Evolutionary conservation across 768 basidiomycete species (phyloP).

Genomic region (Strobilomyces echinocephalus): DNA sequence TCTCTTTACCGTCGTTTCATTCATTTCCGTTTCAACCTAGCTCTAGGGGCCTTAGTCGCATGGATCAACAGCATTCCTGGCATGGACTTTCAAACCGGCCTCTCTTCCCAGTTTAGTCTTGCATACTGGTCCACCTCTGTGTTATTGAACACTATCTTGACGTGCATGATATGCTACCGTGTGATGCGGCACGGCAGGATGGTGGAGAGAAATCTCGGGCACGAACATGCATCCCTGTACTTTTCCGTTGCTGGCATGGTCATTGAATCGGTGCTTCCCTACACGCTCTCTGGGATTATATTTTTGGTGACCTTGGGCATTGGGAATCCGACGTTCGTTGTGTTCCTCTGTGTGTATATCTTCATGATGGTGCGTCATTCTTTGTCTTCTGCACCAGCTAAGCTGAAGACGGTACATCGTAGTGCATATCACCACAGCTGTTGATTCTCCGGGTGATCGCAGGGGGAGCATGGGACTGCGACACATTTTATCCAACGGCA

Average conservation of each 20-base stretch:
- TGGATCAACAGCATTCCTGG: neutral
- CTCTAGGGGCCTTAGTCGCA: neutral
- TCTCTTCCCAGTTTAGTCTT: neutral
- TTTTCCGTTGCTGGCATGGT: neutral
- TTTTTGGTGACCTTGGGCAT: neutral
- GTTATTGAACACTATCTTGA: neutral
- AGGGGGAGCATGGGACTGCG: neutral
- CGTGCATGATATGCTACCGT: neutral
- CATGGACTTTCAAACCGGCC: neutral
- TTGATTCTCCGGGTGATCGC: neutral
- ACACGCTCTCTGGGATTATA: neutral
- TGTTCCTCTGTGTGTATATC: neutral
- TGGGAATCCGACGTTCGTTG: neutral
- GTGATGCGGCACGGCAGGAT: neutral
- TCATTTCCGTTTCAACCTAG: neutral
- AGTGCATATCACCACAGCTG: constrained; percentile 21
- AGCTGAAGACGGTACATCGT: neutral
- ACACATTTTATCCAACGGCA: neutral
- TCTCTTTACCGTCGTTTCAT: neutral
- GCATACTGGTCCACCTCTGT: neutral
- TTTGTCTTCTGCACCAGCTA: neutral
- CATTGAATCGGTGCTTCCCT: neutral
- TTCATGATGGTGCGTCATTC: neutral
- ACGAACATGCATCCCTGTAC: neutral
- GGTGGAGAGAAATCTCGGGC: neutral